phyloP scores from a whole-genome alignment of 805 yeast species.

The Starmerella kuoi region DNA sequence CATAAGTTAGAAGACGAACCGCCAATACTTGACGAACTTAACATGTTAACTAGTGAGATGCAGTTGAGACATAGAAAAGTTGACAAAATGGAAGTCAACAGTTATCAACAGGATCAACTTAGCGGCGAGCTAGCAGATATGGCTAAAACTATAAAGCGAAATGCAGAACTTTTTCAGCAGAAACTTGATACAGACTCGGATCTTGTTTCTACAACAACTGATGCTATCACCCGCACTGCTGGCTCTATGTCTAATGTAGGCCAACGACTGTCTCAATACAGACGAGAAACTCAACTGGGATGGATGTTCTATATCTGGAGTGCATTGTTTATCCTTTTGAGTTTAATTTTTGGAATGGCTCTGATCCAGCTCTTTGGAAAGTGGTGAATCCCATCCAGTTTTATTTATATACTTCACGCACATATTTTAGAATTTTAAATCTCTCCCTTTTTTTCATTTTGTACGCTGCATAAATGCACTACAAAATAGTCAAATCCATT shows the following conservation, averaged over 20 bases:
- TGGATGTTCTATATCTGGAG: constrained; percentile 33
- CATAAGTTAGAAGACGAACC: not conserved
- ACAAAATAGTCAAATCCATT: too few relatives aligned
- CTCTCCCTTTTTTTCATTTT: too few relatives aligned
- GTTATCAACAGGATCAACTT: constrained; percentile 36
- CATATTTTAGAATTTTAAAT: too few relatives aligned
- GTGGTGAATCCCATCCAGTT: too few relatives aligned
- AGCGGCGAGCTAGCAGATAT: constrained; percentile 38
- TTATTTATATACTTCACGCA: too few relatives aligned
- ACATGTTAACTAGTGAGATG: constrained; percentile 12
- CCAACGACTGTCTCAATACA: constrained; percentile 26
- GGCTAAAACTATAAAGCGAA: constrained; percentile 37
- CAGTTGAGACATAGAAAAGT: constrained; percentile 2
- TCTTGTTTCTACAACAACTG: constrained; percentile 28
- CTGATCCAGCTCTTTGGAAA: constrained; percentile 31
- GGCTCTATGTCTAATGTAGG: constrained; percentile 30
- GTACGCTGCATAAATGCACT: too few relatives aligned
- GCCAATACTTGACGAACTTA: constrained; percentile 16
- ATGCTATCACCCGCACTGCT: constrained; percentile 29
- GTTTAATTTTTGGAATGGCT: constrained; percentile 28
- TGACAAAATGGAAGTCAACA: constrained; percentile 24
- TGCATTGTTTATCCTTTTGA: constrained; percentile 27
- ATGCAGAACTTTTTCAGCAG: constrained; percentile 36
- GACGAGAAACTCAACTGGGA: constrained; percentile 30
- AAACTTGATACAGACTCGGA: constrained; percentile 30